Base-by-base conservation (phyloP, 805 yeast genomes). In the Candida pini region DNA sequence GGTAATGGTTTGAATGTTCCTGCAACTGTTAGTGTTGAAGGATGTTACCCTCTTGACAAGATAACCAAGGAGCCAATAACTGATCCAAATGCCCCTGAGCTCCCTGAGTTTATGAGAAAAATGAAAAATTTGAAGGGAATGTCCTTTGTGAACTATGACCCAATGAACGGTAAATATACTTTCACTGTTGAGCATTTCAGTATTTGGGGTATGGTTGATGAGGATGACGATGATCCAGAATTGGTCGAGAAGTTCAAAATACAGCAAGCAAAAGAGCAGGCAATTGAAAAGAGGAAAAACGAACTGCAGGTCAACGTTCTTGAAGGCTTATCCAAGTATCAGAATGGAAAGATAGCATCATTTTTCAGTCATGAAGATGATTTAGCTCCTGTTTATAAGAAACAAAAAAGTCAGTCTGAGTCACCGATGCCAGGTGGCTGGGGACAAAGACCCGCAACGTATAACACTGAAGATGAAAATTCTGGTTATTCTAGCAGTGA, bases 171-270 rank as follows among this genome's bases (percentile, higher is more conserved):
- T 23, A 59, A 73, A 4, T 88, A 89, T 87, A 77, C 81, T 1
- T 88, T 86, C 59, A 73, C 68, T 47, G 96, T 89, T 7, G 78
- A 82, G 46, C 98, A 92, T 63, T 92, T 92, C 51, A 87, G 96
- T 63, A 75, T 84, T 5, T 92, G 97, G 96, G 97, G 97, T 6
- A 60, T 92, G 25, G 69, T 81, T 13, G 83, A 78, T 44, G 86
- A 80, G 18, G 78, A 65, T 10, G 73, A 71, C 25, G 67, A 74
- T 27, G 87, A 77, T 43, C 68, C 64, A 9, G 71, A 69, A 18
- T 58, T 68, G 16, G 54, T 53, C 34, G 43, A 38, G 37, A 57
- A 43, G 29, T 60, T 53, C 40, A 40, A 47, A 9, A 47, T 49
- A 30, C 60, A 58, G 38, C 56, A 56, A 29, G 36, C 42, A 30